Conservation (phyloP, 1,284 basidiomycete species). For the Apiotrichum siamense region DNA sequence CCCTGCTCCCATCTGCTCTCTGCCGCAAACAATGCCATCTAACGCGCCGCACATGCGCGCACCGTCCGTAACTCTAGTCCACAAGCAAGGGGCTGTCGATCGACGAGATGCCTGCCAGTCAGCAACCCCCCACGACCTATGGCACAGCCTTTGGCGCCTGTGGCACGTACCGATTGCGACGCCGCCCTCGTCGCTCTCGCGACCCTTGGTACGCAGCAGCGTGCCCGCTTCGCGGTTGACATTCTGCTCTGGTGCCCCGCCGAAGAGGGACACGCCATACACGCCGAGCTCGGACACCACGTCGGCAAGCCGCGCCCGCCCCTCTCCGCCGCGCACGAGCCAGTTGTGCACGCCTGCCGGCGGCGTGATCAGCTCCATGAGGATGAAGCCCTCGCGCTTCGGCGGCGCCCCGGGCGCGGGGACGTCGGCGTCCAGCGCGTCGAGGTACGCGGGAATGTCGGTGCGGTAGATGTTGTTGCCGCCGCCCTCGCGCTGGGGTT, state of each 20-base stretch:
- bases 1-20: too few species aligned
- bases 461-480: conserved; percentile 92
- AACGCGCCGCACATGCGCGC: not conserved
- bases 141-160: too few species aligned
- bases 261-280: conserved; percentile 82
- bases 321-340: conserved; percentile 57
- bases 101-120: conserved; percentile 36
- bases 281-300: conserved; percentile 88
- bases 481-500: conserved; percentile 94
- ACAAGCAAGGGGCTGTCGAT: conserved; percentile 42
- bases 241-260: conserved; percentile 35
- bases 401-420: conserved; percentile 20
- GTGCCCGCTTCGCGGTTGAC: conserved; percentile 70
- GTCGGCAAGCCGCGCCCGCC: conserved; percentile 53
- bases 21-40: not conserved
- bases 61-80: not conserved
- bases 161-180: conserved; percentile 89
- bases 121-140: not conserved
- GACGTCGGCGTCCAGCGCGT: conserved; percentile 52
- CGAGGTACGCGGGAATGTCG: conserved; percentile 73
- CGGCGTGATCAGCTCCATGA: conserved; percentile 83
- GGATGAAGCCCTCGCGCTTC: conserved; percentile 67
- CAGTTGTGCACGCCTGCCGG: conserved; percentile 64
- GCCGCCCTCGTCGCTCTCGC: conserved; percentile 88
- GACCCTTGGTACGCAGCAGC: conserved; percentile 85